Conservation (phyloP, 257 asterid genomes). For the Solanum gandarillasii region DNA sequence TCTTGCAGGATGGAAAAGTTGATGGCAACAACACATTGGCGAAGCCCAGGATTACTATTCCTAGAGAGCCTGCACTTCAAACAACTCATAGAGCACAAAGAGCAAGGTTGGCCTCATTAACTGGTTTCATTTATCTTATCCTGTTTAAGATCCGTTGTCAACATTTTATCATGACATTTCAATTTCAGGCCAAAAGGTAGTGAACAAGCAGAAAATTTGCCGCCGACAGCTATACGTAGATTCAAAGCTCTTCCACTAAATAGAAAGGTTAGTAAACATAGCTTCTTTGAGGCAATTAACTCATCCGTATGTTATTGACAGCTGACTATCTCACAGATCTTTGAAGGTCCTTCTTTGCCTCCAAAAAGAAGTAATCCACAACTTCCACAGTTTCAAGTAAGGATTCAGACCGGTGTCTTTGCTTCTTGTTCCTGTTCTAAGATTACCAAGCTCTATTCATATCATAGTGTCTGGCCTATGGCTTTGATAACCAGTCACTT, state of each 20-base stretch:
- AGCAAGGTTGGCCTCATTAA: conserved; percentile 30
- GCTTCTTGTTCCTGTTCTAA: background rate
- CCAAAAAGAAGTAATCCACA: conserved; percentile 72
- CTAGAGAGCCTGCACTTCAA: conserved; percentile 75
- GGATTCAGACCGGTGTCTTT: conserved; percentile 3
- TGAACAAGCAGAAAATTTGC: conserved; percentile 33
- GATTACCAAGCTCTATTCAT: background rate
- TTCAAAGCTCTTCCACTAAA: conserved; percentile 90
- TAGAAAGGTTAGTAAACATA: conserved; percentile 52
- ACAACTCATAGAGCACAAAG: conserved; percentile 77
- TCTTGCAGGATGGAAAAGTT: conserved; percentile 45
- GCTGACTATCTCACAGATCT: conserved; percentile 43
- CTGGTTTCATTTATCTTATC: background rate
- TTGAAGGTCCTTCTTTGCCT: conserved; percentile 61
- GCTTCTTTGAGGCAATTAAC: background rate
- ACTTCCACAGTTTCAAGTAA: conserved; percentile 64
- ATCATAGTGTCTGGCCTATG: background rate
- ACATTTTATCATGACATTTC: background rate
- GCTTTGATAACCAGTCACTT: background rate
- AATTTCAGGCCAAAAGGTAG: conserved; percentile 45
- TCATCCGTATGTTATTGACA: background rate
- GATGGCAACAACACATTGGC: conserved; percentile 23
- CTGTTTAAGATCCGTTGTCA: background rate
- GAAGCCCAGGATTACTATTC: conserved; percentile 61
- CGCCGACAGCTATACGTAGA: conserved; percentile 37